These are phyloP conservation scores for Eutrema salsugineum DNA, from an alignment of 441 rosid species.

Conservation along the genomic window DNA sequence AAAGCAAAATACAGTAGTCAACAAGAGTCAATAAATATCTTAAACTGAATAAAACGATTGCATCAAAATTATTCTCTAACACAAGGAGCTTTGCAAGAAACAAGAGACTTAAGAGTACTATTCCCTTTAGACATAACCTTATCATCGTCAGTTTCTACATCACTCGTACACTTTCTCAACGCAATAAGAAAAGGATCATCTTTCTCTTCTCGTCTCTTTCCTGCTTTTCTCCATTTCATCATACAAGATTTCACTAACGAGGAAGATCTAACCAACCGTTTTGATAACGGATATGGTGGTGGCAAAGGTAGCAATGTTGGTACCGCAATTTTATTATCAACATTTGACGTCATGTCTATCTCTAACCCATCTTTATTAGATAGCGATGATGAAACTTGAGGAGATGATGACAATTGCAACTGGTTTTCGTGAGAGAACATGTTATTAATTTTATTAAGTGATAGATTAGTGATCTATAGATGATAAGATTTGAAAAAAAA, in stretches of 20 bases:
- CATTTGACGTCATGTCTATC: not conserved
- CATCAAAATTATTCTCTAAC: not conserved
- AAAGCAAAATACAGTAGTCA: not conserved
- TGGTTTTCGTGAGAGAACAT: not conserved
- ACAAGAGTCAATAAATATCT: too few species aligned
- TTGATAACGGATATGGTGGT: conserved; percentile 8
- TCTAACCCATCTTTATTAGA: not conserved
- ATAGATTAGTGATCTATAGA: not conserved
- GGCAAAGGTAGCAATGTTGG: conserved; percentile 15
- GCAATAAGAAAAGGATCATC: conserved; percentile 22
- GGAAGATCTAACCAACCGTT: conserved; percentile 7
- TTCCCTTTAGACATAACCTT: not conserved
- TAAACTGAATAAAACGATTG: not conserved
- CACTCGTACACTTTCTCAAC: conserved; percentile 14
- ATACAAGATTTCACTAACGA: conserved; percentile 4
- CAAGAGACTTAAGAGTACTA: not conserved
- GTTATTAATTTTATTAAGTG: not conserved
- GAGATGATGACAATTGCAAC: not conserved
- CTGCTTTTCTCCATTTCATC: conserved; percentile 4
- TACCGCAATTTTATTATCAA: not conserved
- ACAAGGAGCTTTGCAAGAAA: conserved; percentile 21
- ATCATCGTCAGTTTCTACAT: not conserved
- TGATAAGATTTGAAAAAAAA: not conserved
- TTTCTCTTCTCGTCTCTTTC: conserved; percentile 5
- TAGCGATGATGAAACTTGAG: not conserved